Base-by-base conservation (phyloP, 495 filamentous ascomycete species). In the Daldinia loculata region DNA sequence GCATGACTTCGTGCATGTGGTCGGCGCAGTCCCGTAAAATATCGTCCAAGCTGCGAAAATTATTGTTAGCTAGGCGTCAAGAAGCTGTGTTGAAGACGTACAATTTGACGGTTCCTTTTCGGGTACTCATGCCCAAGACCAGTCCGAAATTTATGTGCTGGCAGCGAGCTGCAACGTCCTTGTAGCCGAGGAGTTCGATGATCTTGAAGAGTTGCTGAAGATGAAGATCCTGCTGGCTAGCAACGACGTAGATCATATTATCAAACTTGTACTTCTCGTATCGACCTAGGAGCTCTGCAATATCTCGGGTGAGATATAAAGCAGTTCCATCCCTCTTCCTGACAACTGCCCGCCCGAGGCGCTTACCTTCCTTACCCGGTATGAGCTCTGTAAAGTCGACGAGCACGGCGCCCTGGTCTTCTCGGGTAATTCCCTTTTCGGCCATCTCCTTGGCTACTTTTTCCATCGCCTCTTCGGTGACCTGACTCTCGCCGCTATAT, bases 401-500 rank as follows among this genome's bases (percentile, higher is more conserved):
- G 68, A 98, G 92, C 56, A 93, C 83, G 43, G 95, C 95, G 41
- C 95, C 95, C 34, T 98, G 88, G 34, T 93, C 94, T 74, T 92
- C 87, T 78, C 94, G 89, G 0, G 90, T 89, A 30, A 97, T 86
- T 12, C 88, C 87, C 69, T 87, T 88, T 61, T 92, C 88, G 75
- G 87, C 84, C 86, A 98, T 88, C 69, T 84, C 78, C 57, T 82
- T 77, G 30, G 88, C 90, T 15, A 87, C 84, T 60, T 82, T 81
- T 43, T 89, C 87, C 93, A 99, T 97, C 68, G 88, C 89, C 75
- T 92, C 92, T 70, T 90, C 87, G 62, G 88, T 87, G 57, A 99
- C 91, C 76, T 96, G 92, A n/a, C 92, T 95, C 80, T 99, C 95
- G 36, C 95, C 95, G 36, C 91, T 92, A 83, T 99, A 99, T 59